A percentile compares a stretch with the other conserved stretches of the same genome.
Evolutionary conservation across 441 rosid species (phyloP).

Genomic region (Syzygium malaccense): DNA sequence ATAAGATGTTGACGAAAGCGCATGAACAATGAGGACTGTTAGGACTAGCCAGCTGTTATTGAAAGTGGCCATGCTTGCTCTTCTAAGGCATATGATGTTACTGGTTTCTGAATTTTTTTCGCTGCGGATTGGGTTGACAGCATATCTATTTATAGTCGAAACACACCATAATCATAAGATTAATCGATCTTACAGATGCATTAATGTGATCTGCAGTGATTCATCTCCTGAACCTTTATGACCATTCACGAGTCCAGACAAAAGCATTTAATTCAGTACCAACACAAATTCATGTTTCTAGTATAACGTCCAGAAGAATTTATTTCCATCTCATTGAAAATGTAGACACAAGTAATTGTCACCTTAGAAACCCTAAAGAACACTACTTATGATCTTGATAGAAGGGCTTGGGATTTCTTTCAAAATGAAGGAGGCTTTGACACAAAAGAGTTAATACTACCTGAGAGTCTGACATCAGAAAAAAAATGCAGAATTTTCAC

Average conservation of each 20-base stretch:
- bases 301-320: neutral
- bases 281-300: neutral
- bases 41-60: neutral
- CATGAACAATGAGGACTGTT: neutral
- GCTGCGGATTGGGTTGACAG: neutral
- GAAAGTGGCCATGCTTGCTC: neutral
- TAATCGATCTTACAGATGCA: neutral
- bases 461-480: neutral
- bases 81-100: neutral
- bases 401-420: neutral
- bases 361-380: neutral
- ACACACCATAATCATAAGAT: neutral
- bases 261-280: neutral
- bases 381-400: neutral
- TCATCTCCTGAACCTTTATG: neutral
- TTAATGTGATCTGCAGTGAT: neutral
- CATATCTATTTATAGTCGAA: neutral
- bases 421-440: neutral
- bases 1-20: neutral
- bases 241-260: neutral
- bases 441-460: neutral
- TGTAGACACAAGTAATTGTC: neutral
- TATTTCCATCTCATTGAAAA: neutral
- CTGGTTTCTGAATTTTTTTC: neutral
- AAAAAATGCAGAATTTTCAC: neutral